phyloP scores from a whole-genome alignment of 2,329 filamentous ascomycete species.

The Emergomyces africanus region DNA sequence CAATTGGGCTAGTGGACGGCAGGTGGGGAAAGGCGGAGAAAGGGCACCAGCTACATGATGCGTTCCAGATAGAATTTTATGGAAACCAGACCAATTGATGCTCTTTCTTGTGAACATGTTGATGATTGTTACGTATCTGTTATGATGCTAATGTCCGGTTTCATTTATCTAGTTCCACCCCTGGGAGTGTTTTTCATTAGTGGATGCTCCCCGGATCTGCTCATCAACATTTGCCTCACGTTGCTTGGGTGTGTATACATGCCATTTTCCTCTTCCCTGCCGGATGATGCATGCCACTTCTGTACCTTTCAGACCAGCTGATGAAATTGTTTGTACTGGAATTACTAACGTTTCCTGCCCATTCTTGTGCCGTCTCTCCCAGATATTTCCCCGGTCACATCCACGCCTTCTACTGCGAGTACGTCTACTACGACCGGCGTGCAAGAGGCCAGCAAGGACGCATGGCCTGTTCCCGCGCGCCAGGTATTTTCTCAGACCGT shows the following conservation, averaged over 20 bases:
- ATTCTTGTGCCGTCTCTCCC: neutral
- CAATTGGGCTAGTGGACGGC: neutral
- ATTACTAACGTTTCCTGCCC: neutral
- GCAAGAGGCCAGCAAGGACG: constrained; percentile 15
- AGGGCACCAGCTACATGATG: neutral
- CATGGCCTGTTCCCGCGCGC: constrained; percentile 15
- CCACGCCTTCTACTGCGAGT: constrained; percentile 70
- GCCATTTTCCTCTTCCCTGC: neutral
- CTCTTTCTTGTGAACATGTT: neutral
- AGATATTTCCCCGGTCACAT: constrained; percentile 68
- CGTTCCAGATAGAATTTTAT: too few species aligned
- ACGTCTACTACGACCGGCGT: constrained; percentile 64
- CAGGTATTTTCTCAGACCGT: constrained; percentile 28
- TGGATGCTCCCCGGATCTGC: constrained; percentile 52
- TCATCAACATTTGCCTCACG: constrained; percentile 56
- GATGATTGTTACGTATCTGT: neutral
- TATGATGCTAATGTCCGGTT: neutral
- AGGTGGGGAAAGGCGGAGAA: neutral
- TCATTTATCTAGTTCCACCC: constrained; percentile 44
- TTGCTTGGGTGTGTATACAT: constrained; percentile 42
- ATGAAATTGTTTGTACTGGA: neutral
- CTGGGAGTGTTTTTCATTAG: constrained; percentile 51
- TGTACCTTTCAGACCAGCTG: neutral
- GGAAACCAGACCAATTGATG: neutral
- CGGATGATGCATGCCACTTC: neutral